phyloP scores from a whole-genome alignment of 805 yeast genomes.

The Ogataea trehaloabstinens region DNA sequence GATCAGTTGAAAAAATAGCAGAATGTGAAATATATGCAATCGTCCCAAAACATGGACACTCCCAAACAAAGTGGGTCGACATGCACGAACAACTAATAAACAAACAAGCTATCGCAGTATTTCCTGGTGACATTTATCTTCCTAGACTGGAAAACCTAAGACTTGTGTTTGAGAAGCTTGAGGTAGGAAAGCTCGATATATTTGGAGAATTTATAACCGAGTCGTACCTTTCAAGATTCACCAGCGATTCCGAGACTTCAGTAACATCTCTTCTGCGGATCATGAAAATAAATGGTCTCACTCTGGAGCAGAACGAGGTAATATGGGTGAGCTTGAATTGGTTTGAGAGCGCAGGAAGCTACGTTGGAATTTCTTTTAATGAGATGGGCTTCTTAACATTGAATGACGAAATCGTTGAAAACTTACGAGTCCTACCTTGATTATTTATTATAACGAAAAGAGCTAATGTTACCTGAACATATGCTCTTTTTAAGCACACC shows the following conservation, averaged over 20 bases:
- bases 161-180: constrained; percentile 45
- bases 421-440: constrained; percentile 17
- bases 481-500: no score
- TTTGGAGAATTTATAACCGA: constrained; percentile 33
- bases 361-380: constrained; percentile 9
- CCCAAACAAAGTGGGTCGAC: constrained; percentile 2
- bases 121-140: constrained; percentile 37
- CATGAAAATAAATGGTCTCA: constrained; percentile 26
- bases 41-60: constrained; percentile 5
- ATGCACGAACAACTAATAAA: constrained; percentile 1
- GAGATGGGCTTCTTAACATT: constrained; percentile 16
- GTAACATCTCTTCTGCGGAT: constrained; percentile 16
- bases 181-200: constrained; percentile 39
- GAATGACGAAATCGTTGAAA: constrained; percentile 20
- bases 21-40: constrained; percentile 9
- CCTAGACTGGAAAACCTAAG: constrained; percentile 42
- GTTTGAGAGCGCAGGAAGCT: constrained; percentile 1
- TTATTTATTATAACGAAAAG: not conserved
- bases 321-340: constrained; percentile 24
- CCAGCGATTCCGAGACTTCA: not conserved
- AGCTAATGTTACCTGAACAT: not conserved
- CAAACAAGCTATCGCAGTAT: not conserved
- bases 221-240: constrained; percentile 11
- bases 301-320: constrained; percentile 13
- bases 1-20: constrained; percentile 9